A percentile compares a stretch with the other conserved stretches of the same genome.
phyloP scores from a whole-genome alignment of 148 eudicot genomes.

The Polygonum maritimum region DNA sequence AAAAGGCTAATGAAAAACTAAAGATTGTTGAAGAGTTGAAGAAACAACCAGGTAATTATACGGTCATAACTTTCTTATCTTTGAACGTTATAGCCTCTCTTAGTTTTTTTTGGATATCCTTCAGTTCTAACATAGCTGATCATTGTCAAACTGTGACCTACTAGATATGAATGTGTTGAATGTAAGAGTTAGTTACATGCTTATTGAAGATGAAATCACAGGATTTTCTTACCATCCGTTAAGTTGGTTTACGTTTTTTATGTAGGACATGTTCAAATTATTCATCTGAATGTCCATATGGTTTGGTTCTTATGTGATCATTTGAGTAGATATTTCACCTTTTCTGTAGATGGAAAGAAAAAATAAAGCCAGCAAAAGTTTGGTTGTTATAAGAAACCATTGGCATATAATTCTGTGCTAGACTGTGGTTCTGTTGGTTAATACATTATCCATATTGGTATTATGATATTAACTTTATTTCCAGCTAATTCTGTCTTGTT shows the following conservation, averaged over 20 bases:
- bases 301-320: not conserved
- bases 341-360: not conserved
- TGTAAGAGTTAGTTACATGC: not conserved
- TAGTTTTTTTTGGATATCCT: not conserved
- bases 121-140: not conserved
- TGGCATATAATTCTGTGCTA: not conserved
- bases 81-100: not conserved
- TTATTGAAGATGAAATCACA: not conserved
- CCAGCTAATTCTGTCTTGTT: not conserved
- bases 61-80: not conserved
- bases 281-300: not conserved
- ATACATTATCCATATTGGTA: not conserved
- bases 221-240: not conserved
- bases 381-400: not conserved
- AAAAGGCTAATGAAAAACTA: slow-evolving; percentile 77
- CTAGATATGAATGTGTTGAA: not conserved
- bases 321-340: not conserved
- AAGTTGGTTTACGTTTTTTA: not conserved
- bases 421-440: not conserved
- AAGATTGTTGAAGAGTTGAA: slow-evolving; percentile 91
- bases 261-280: not conserved
- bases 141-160: not conserved
- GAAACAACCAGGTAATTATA: slow-evolving; percentile 64
- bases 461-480: not conserved
- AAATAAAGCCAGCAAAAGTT: not conserved